Conservation (phyloP, 1,284 basidiomycete genomes). For the Taiwanofungus camphoratus region DNA sequence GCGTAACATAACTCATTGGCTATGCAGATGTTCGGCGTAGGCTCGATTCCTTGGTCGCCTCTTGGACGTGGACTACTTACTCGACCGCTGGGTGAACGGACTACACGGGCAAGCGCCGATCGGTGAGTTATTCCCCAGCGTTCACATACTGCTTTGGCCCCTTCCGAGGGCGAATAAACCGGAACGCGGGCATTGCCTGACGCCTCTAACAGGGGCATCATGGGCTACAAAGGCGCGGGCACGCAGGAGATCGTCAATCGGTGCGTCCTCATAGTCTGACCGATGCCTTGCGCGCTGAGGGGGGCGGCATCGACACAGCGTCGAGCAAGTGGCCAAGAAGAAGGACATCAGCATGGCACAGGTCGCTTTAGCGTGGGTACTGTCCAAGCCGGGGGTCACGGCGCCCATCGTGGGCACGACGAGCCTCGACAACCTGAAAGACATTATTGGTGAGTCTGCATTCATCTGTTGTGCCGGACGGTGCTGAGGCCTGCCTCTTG, state of each 20-base stretch:
- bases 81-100: conserved; percentile 25
- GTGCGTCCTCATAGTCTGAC: conserved; percentile 5
- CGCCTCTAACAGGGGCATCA: conserved; percentile 10
- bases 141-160: not conserved
- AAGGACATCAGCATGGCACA: conserved; percentile 25
- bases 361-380: conserved; percentile 45
- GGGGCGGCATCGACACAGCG: conserved; percentile 14
- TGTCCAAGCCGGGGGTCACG: conserved; percentile 31
- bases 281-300: not conserved
- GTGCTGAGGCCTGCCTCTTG: not conserved
- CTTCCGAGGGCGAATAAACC: not conserved
- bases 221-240: conserved; percentile 15
- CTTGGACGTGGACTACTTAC: conserved; percentile 34
- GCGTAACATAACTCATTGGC: too few relatives aligned
- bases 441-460: conserved; percentile 36
- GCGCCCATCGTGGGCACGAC: conserved; percentile 53
- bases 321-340: conserved; percentile 40
- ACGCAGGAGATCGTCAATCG: conserved; percentile 12
- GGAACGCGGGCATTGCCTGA: not conserved
- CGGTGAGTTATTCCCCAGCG: not conserved
- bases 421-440: conserved; percentile 42
- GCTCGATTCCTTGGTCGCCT: conserved; percentile 39
- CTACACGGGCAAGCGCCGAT: conserved; percentile 23
- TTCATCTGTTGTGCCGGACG: not conserved
- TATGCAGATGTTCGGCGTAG: conserved; percentile 30